These are phyloP conservation scores for Amylocarpus encephaloides DNA, from an alignment of 2,329 filamentous ascomycete genomes.

Conservation along the genomic window DNA sequence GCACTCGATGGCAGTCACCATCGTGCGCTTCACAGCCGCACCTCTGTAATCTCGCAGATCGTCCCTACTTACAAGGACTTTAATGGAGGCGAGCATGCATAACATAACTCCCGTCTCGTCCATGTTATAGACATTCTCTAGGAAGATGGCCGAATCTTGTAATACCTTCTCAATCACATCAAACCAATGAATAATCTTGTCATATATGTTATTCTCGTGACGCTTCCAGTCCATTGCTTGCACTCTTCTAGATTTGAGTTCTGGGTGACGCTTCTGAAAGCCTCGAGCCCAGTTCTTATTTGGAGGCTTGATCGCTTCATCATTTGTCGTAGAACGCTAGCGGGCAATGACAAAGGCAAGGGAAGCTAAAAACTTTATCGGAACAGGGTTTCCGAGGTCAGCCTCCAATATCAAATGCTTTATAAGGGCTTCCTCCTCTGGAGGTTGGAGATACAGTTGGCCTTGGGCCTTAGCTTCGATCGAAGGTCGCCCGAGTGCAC, in stretches of 20 bases:
- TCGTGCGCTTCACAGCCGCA: neutral
- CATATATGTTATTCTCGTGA: slow-evolving; percentile 21
- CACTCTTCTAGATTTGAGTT: neutral
- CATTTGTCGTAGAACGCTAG: slow-evolving; percentile 13
- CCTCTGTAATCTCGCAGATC: neutral
- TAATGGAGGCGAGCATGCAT: slow-evolving; percentile 25
- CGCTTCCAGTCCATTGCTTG: neutral
- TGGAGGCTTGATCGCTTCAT: neutral
- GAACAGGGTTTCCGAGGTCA: slow-evolving; percentile 16
- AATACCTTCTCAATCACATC: slow-evolving; percentile 24
- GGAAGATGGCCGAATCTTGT: neutral
- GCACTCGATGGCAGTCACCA: neutral
- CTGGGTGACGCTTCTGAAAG: slow-evolving; percentile 1
- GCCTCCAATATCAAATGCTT: slow-evolving; percentile 1
- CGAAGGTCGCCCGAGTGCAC: slow-evolving; percentile 22
- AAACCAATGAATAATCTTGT: slow-evolving; percentile 31
- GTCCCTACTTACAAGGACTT: slow-evolving; percentile 28
- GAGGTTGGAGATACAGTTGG: slow-evolving; percentile 27
- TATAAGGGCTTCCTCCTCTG: slow-evolving; percentile 26
- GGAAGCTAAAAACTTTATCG: slow-evolving; percentile 5
- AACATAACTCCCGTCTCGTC: too few relatives aligned
- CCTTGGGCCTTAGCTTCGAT: slow-evolving; percentile 25
- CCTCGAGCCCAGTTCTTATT: too few relatives aligned
- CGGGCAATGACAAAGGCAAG: slow-evolving; percentile 6
- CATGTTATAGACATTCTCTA: slow-evolving; percentile 28